phyloP scores from a whole-genome alignment of 441 rosid genomes.

The Melastoma candidum region DNA sequence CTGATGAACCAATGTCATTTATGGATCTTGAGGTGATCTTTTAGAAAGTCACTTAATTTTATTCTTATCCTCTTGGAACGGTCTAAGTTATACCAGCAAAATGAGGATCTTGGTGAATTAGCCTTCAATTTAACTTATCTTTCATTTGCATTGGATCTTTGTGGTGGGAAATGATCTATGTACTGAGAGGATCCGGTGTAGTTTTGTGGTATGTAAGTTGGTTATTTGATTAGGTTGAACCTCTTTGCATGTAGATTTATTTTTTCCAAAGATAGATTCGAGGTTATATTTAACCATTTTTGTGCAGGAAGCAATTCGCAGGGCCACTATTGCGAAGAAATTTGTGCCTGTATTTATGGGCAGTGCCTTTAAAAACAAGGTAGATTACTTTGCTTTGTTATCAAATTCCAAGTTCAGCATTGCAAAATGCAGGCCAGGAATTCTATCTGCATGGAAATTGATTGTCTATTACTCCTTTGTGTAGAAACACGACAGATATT shows the following conservation, averaged over 20 bases:
- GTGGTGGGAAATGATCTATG: not conserved
- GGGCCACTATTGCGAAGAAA: conserved; percentile 79
- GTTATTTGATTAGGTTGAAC: not conserved
- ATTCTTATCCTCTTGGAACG: not conserved
- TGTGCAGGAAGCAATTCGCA: conserved; percentile 79
- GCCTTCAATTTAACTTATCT: too few relatives aligned
- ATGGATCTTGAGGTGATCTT: conserved; percentile 70
- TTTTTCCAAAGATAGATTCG: not conserved
- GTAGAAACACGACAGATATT: too few relatives aligned
- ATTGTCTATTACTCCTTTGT: too few relatives aligned
- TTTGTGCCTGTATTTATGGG: conserved; percentile 99
- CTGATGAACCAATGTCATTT: conserved; percentile 75
- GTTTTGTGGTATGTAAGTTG: not conserved
- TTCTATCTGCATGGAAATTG: too few relatives aligned
- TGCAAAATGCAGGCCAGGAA: too few relatives aligned
- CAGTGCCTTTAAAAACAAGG: conserved; percentile 98
- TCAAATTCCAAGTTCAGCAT: too few relatives aligned
- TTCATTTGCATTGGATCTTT: not conserved
- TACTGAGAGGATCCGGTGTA: not conserved
- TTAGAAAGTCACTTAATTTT: not conserved
- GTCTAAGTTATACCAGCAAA: too few relatives aligned
- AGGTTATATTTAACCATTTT: not conserved
- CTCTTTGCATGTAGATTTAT: not conserved
- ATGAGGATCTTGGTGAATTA: too few relatives aligned
- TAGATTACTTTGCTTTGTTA: conserved; percentile 15